Evolutionary conservation across 257 asterid genomes (phyloP).

Genomic region (Scutellaria baicalensis): DNA sequence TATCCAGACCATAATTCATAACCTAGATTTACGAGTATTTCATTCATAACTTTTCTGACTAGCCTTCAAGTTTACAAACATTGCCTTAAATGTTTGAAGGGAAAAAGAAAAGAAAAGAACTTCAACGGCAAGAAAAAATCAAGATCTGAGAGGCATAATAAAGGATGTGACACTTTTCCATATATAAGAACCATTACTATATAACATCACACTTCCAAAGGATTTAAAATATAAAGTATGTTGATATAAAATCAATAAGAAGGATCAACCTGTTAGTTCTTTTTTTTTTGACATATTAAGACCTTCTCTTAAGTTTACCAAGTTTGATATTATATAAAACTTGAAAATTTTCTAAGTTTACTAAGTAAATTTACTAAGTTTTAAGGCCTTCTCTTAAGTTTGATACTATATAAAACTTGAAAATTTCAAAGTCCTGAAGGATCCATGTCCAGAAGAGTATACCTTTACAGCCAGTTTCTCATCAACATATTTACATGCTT

Average conservation of each 20-base stretch:
- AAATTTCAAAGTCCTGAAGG: not conserved
- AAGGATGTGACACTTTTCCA: not conserved
- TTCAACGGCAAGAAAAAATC: not conserved
- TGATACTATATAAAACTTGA: too few species aligned
- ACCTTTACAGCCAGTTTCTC: constrained; percentile 90
- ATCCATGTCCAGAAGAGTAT: not conserved
- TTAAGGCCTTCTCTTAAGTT: too few species aligned
- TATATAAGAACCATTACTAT: not conserved
- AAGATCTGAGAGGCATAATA: not conserved
- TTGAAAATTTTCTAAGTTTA: too few species aligned
- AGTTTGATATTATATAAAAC: not conserved
- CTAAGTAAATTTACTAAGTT: too few species aligned
- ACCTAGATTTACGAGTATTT: not conserved
- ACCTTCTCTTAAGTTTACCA: not conserved
- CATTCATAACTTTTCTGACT: not conserved
- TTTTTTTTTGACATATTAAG: not conserved
- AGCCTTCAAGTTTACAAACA: not conserved
- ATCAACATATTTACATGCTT: constrained; percentile 96
- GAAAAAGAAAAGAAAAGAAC: not conserved
- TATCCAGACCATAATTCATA: not conserved
- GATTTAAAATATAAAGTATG: not conserved
- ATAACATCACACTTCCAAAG: not conserved
- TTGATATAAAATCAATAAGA: not conserved
- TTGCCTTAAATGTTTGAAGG: not conserved
- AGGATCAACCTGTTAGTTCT: not conserved